Conservation (phyloP, 441 rosid genomes). For the Corymbia calophylla region DNA sequence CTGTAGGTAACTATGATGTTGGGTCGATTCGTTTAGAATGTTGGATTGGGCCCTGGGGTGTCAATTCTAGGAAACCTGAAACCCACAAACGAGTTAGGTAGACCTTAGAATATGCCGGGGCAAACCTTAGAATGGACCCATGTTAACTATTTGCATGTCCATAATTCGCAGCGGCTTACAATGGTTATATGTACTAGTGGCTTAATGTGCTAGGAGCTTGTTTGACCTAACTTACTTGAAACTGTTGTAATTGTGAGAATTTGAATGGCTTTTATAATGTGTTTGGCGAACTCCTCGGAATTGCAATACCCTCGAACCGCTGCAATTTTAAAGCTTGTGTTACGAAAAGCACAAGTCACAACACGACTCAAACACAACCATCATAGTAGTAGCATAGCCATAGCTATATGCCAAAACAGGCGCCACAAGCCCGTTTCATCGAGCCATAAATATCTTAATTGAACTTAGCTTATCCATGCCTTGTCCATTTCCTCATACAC, state of each 20-base stretch:
- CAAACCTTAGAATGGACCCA: not conserved
- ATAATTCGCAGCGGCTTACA: not conserved
- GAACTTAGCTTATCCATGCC: not conserved
- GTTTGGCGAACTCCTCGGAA: not conserved
- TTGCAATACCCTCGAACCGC: not conserved
- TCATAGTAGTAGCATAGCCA: no score
- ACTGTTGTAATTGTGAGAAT: not conserved
- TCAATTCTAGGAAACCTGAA: not conserved
- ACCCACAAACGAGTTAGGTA: not conserved
- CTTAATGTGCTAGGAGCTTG: not conserved
- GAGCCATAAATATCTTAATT: fast-evolving
- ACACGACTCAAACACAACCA: not conserved
- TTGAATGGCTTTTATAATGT: not conserved
- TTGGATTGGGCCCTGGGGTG: not conserved
- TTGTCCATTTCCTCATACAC: not conserved
- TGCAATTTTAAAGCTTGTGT: not conserved
- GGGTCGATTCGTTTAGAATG: not conserved
- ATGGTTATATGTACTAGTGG: not conserved
- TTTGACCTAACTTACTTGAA: not conserved
- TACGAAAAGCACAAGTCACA: not conserved
- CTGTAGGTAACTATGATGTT: not conserved
- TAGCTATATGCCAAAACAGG: not conserved
- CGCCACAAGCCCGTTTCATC: not conserved
- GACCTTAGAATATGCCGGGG: not conserved
- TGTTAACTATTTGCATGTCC: not conserved